A percentile compares a stretch with the other conserved stretches of the same genome.
phyloP scores from a whole-genome alignment of 306 rosid species.

The Dicorynia guianensis region DNA sequence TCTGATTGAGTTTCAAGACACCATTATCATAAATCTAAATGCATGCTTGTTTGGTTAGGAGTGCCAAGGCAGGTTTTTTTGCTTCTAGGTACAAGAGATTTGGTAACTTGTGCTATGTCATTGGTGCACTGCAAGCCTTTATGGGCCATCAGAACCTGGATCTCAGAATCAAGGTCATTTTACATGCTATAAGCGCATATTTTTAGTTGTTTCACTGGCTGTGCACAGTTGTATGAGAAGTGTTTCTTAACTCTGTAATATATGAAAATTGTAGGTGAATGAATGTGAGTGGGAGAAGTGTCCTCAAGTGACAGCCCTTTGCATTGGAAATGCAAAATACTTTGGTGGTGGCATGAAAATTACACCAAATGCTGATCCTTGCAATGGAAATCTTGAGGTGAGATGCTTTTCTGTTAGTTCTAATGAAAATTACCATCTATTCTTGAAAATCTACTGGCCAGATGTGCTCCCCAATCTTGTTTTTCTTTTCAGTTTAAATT shows the following conservation, averaged over 20 bases:
- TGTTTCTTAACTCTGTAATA: conserved; percentile 16
- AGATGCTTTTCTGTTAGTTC: conserved; percentile 25
- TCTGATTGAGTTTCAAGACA: conserved; percentile 30
- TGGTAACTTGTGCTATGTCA: conserved; percentile 87
- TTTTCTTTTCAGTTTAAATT: conserved; percentile 22
- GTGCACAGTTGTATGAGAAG: conserved; percentile 15
- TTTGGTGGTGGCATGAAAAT: conserved; percentile 99
- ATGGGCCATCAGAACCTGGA: conserved; percentile 83
- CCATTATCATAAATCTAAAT: conserved; percentile 35
- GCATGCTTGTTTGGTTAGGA: conserved; percentile 58
- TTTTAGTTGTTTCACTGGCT: conserved; percentile 22
- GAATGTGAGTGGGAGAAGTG: conserved; percentile 82
- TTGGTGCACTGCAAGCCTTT: conserved; percentile 94
- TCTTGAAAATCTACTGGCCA: conserved; percentile 32
- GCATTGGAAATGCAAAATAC: conserved; percentile 90
- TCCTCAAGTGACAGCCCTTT: conserved; percentile 83
- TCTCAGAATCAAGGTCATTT: conserved; percentile 76
- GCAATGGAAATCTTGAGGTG: conserved; percentile 79
- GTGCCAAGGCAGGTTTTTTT: conserved; percentile 93
- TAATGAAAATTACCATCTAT: conserved; percentile 25
- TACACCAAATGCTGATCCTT: conserved; percentile 81
- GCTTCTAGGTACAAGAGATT: conserved; percentile 86
- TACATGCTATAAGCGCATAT: neutral
- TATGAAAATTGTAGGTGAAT: conserved; percentile 60
- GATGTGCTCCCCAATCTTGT: conserved; percentile 18